Conservation (phyloP, 371 early-diverging fungal species). For the Encephalitozoon intestinalis region DNA sequence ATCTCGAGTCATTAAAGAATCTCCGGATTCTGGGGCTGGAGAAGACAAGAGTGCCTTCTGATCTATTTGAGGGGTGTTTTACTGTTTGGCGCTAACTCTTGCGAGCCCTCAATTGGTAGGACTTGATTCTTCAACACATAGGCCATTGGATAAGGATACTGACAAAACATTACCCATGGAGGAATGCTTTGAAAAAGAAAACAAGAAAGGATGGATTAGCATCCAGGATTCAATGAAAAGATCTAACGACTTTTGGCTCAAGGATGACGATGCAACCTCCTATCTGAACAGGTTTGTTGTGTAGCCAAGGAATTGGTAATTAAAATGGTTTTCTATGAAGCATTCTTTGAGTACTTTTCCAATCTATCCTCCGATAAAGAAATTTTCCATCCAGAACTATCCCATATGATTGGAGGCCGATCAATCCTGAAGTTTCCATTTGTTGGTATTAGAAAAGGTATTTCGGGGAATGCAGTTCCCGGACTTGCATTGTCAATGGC, state of each 20-base stretch:
- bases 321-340: neutral
- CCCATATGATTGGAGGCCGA: neutral
- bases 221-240: neutral
- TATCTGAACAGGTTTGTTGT: neutral
- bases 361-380: neutral
- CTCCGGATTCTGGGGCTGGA: constrained; percentile 34
- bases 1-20: constrained; percentile 13
- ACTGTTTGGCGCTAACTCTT: neutral
- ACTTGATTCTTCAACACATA: too few relatives aligned
- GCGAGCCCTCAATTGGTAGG: too few relatives aligned
- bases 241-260: neutral
- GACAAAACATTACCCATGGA: neutral
- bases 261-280: neutral
- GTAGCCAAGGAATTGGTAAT: neutral
- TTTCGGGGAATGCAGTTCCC: neutral
- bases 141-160: neutral
- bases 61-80: neutral
- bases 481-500: neutral
- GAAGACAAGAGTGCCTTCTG: constrained; percentile 6
- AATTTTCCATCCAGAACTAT: neutral
- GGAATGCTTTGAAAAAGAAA: neutral
- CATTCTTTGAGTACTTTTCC: too few relatives aligned
- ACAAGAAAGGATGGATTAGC: neutral
- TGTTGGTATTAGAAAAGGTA: neutral
- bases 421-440: neutral